A percentile compares a stretch with the other conserved stretches of the same genome.
Evolutionary conservation across 2,329 filamentous ascomycete species (phyloP).

Genomic region (Lomentospora prolificans): DNA sequence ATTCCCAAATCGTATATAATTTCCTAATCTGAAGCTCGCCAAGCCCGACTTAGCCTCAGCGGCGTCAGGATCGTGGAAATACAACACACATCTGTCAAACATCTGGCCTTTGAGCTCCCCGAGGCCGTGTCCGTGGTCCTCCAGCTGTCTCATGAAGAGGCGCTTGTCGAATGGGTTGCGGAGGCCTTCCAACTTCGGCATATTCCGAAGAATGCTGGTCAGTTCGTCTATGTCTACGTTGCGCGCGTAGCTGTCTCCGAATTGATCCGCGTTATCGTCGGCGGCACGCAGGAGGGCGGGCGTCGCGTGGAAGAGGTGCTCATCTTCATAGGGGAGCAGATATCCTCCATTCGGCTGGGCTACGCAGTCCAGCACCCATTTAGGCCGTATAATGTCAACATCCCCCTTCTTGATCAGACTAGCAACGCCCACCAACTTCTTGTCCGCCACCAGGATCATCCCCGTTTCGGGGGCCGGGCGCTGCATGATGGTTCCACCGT

Average conservation of each 20-base stretch:
- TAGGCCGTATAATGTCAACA: conserved; percentile 64
- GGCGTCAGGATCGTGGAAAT: conserved; percentile 24
- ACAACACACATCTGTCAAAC: conserved; percentile 37
- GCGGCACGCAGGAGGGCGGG: conserved; percentile 45
- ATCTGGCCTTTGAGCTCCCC: conserved; percentile 39
- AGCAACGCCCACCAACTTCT: conserved; percentile 70
- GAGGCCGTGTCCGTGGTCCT: conserved; percentile 45
- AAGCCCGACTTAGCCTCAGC: conserved; percentile 22
- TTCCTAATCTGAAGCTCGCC: conserved; percentile 31
- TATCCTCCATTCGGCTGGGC: conserved; percentile 45
- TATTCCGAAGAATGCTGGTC: conserved; percentile 34
- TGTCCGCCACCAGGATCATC: conserved; percentile 71
- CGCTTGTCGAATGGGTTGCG: conserved; percentile 29
- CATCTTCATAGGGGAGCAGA: conserved; percentile 50
- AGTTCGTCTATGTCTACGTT: conserved; percentile 59
- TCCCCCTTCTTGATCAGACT: conserved; percentile 66
- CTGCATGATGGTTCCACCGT: conserved; percentile 74
- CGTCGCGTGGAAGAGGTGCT: conserved; percentile 64
- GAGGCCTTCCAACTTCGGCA: conserved; percentile 36
- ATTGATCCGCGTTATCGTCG: conserved; percentile 59
- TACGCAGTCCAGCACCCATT: conserved; percentile 79
- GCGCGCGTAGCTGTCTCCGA: conserved; percentile 73
- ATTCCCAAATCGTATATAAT: conserved; percentile 58
- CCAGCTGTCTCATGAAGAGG: conserved; percentile 43
- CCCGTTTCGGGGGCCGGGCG: conserved; percentile 47